A percentile compares a stretch with the other conserved stretches of the same genome.
These are phyloP conservation scores for Fremontodendron californicum DNA, from an alignment of 345 rosid genomes.

Conservation along the genomic window DNA sequence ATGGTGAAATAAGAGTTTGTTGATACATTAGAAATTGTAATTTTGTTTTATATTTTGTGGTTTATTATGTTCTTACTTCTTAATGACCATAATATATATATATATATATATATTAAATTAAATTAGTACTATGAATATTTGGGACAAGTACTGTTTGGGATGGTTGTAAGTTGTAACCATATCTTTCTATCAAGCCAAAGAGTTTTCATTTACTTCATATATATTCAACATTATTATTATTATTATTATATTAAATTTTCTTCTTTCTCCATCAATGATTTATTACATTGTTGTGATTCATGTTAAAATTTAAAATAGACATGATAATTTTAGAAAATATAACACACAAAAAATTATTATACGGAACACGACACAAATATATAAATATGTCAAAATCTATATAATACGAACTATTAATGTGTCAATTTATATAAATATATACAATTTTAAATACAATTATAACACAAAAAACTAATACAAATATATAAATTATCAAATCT, in stretches of 20 bases:
- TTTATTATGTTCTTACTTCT: neutral
- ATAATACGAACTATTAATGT: too few species aligned
- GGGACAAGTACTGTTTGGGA: neutral
- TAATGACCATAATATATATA: neutral
- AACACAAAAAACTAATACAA: too few species aligned
- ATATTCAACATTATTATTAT: too few species aligned
- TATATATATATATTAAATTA: neutral
- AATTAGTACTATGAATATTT: neutral
- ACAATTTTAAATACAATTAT: too few species aligned
- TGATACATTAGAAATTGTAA: slow-evolving; percentile 4
- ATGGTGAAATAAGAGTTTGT: neutral
- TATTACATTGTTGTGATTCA: too few species aligned
- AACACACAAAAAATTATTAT: too few species aligned
- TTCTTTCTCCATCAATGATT: neutral
- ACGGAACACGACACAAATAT: too few species aligned
- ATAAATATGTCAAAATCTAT: too few species aligned
- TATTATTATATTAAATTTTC: neutral
- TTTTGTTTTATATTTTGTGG: neutral
- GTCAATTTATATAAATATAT: too few species aligned
- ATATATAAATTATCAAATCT: too few species aligned
- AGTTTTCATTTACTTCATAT: neutral
- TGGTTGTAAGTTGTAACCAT: neutral
- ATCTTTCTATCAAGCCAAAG: neutral
- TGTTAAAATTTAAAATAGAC: too few species aligned
- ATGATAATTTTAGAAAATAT: too few species aligned